Base-by-base conservation (phyloP, 148 eudicot genomes). In the Rhododendron simsii region DNA sequence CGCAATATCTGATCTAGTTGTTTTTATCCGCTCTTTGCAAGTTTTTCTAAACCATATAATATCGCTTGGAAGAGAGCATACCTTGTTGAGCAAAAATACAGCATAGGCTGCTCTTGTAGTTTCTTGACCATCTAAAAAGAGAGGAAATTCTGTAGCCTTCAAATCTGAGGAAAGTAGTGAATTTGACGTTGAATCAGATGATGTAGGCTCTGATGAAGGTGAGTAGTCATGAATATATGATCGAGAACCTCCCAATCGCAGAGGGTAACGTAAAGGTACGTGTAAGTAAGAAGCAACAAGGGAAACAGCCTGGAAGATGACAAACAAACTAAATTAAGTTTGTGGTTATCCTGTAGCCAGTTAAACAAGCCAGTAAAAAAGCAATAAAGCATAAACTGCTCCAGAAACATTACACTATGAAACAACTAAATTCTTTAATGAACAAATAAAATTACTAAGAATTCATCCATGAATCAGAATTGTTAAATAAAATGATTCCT, bases 1-100 rank as follows among this genome's bases (percentile, higher is more conserved):
- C 37, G 33, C 61, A 67, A 67, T 2, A 16, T 67, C 35, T 30
- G 23, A 44, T 41, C 59, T 18, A n/a, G 35, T 81, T 33, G 23
- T 81, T 81, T 81, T 15, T 80, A 50, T 35, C 48, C 2, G 28
- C 47, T 55, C 61, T 55, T 28, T n/a, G 33, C 2, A 78, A 39
- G 71, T 21, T 20, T 10, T 59, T 26, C 15, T 33, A 10, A 69
- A 48, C 78, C 85, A 30, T 45, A 23, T 5, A 61, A 73, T 35
- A 21, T 18, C 41, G 18, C 20, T 47, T 14, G 76, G 50, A 87
- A 53, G 12, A 85, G 69, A 78, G 79, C 84, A 81, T 67, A 97
- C 99, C 99, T 97, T 97, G 91, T 97, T 97, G 80, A 97, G 93
- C 91, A 97, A 90, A 91, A 97, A 97, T 74, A 97, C 93, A 37